Evolutionary conservation across 2,329 filamentous ascomycete species (phyloP).

Genomic region (Beauveria brongniartii): DNA sequence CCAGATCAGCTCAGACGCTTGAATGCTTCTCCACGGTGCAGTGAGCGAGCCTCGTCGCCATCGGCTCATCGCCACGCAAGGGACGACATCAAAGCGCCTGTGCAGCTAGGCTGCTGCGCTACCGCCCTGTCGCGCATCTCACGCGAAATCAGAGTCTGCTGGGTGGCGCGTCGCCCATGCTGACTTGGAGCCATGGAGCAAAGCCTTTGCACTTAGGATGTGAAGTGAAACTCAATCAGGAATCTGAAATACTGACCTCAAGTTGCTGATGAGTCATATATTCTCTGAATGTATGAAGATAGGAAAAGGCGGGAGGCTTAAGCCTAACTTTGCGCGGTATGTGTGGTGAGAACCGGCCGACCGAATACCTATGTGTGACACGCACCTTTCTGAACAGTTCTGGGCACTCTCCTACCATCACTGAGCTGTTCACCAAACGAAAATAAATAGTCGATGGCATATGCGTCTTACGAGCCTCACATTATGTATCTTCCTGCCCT

Average conservation of each 20-base stretch:
- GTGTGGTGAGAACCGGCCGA: too few relatives aligned
- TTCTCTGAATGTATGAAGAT: too few relatives aligned
- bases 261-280: too few relatives aligned
- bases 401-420: background rate
- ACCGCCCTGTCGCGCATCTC: background rate
- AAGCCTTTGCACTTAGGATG: background rate
- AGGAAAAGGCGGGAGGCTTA: too few relatives aligned
- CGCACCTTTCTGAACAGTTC: too few relatives aligned
- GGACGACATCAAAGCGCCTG: background rate
- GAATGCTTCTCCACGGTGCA: background rate
- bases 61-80: background rate
- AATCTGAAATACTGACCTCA: background rate
- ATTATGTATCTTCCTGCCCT: too few relatives aligned
- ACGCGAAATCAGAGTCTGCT: background rate
- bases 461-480: background rate
- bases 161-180: background rate
- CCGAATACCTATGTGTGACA: too few relatives aligned
- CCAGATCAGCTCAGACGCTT: background rate
- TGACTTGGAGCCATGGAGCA: background rate
- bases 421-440: background rate
- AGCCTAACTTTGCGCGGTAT: too few relatives aligned
- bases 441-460: background rate
- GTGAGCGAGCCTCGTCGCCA: background rate
- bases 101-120: background rate
- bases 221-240: background rate